Conservation (phyloP, 257 asterid species). For the Jasminum sambac region DNA sequence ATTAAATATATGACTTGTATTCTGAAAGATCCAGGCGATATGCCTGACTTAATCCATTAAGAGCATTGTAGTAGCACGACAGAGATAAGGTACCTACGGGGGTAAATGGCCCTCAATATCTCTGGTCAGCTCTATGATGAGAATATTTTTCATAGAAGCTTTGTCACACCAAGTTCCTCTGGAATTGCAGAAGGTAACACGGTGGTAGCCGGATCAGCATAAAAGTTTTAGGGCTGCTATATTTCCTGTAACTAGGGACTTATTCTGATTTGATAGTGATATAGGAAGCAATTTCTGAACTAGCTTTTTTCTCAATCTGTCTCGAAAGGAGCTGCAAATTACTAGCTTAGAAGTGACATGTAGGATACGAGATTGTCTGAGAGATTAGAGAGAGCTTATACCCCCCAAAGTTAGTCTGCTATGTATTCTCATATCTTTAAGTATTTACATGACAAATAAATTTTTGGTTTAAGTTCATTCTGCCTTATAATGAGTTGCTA, state of each 20-base stretch:
- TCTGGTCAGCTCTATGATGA: background rate
- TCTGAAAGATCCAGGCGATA: conserved; percentile 54
- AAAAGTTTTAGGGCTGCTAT: conserved; percentile 3
- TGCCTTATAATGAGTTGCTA: no score
- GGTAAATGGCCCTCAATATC: background rate
- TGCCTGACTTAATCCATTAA: conserved; percentile 43
- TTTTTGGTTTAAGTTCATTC: no score
- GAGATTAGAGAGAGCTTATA: conserved; percentile 6
- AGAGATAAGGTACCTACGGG: no score
- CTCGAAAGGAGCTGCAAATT: conserved; percentile 2
- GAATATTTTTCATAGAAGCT: background rate
- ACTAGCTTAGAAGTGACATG: background rate
- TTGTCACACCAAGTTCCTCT: background rate
- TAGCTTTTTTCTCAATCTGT: background rate
- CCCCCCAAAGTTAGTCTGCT: conserved; percentile 14
- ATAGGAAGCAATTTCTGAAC: background rate
- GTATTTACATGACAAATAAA: no score
- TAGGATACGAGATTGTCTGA: background rate
- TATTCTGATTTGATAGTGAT: conserved; percentile 10
- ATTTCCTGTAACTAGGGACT: conserved; percentile 1
- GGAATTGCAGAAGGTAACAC: conserved; percentile 13
- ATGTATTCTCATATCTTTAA: no score
- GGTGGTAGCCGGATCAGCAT: conserved; percentile 10
- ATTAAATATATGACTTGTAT: conserved; percentile 49
- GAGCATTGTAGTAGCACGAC: conserved; percentile 25